Evolutionary conservation across 228 moss, liverwort and hornwort species (phyloP), one percentile per base, ranked within the genome.

Genomic region (Sphagnum fallax): DNA sequence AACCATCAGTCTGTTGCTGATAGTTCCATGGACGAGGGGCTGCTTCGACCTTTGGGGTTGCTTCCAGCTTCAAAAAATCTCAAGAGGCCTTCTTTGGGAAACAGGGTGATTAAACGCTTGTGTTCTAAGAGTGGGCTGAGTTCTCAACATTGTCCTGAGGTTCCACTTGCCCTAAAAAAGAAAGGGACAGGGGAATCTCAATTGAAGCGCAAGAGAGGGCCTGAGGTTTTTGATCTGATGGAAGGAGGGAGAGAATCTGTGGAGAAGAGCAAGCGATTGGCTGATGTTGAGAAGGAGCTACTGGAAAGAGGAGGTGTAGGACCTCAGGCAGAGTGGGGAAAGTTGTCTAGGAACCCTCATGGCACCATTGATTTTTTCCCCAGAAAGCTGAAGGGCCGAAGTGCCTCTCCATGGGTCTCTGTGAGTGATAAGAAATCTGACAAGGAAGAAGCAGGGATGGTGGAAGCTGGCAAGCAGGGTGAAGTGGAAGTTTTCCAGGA

Each of bases 201-300:
- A 63, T 62, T 62, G 16, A 70, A 61, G 60, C 61, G 32, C 61
- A 50, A 61, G 62, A 70, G 61, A 62, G 70, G 70, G 52, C 51
- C 51, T 8, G 70, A 10, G 6, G 50, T 67, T 18, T 15, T 49
- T 47, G 62, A 50, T 12, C 50, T 16, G 15, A 10, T 63, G 5
- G 15, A 52, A 18, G 70, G 62, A 49, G 70, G 62, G 16, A 62
- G 52, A 50, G 8, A 14, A 9, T 61, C 62, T 50, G 50, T 50
- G 7, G 70, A 70, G 15, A 70, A 65, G 48, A 65, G 47, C 10
- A 65, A 70, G 52, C 51, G 70, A 14, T 61, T 63, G 8, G 51
- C 49, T 52, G 70, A 70, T 60, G 50, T 70, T 11, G 70, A 61
- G 62, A 62, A 62, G 51, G 62, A 70, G 16, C 16, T 70, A 50